Base-by-base conservation (phyloP, 805 yeast genomes). In the Metschnikowia shivogae region DNA sequence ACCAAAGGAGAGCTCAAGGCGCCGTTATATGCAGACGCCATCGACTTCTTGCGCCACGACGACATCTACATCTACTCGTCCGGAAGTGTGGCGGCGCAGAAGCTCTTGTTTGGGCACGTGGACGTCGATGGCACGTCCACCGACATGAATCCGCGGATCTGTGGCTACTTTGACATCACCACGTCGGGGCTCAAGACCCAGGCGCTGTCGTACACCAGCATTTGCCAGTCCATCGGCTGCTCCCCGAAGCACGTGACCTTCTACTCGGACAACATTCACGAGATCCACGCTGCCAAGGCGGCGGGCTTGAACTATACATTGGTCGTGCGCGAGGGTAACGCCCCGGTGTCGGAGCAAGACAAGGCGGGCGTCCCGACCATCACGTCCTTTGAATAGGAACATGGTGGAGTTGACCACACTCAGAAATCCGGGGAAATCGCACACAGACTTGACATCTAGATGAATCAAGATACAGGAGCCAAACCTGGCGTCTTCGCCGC, bases 41-140 rank as follows among this genome's bases (percentile, higher is more conserved):
- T 86, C 37, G 65, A 65, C 0, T 75, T 77, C 36, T 77, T 89
- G 42, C 53, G 69, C 40, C 44, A 56, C 1, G 44, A 52, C 11
- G 65, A 67, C 2, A 67, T 88, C 0, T 86, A 74, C 58, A 88
- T 90, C 14, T 90, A 90, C 65, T 89, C 97, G 0, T 86, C 95
- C 24, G 98, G 98, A 0, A 83, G 93, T 35, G 80, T 90, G 20
- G 77, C 81, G 47, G 97, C 97, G 0, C 98, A 90, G 56, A 84
- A 82, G 55, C 67, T 90, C 48, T 65, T 90, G 46, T 88, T 90
- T 58, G 74, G 73, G 0, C 77, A 86, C 59, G 90, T 86, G 8
- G 67, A 67, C 42, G 45, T 50, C 28, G 43, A 40, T 10, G 64
- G 67, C 4, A 63, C 64, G 8, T 59, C 68, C 20, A 47, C 64